These are phyloP conservation scores for Xylaria longipes DNA, from an alignment of 495 filamentous ascomycete species.

Conservation along the genomic window DNA sequence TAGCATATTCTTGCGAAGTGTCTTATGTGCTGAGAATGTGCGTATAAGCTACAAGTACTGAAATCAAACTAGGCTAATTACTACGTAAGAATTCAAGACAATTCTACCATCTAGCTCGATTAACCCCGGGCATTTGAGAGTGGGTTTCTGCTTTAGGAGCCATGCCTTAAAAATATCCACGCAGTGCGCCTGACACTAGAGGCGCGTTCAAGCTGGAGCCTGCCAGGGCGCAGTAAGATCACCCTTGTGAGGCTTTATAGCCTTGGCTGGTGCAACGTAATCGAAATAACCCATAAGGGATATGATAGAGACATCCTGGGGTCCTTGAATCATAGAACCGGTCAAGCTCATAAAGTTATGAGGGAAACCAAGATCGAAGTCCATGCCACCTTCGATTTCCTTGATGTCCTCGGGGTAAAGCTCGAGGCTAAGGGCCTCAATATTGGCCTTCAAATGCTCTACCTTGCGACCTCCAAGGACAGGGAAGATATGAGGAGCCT, in stretches of 20 bases:
- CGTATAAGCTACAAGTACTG: neutral
- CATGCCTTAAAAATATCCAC: neutral
- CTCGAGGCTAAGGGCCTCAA: conserved; percentile 60
- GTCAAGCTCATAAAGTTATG: conserved; percentile 43
- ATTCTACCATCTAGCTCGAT: neutral
- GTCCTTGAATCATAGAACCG: conserved; percentile 11
- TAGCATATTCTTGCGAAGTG: neutral
- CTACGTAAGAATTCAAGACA: neutral
- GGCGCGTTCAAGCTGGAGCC: neutral
- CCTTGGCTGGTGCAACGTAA: conserved; percentile 10
- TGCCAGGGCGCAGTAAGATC: conserved; percentile 17
- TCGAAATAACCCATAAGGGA: conserved; percentile 4
- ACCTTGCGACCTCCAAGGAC: conserved; percentile 63
- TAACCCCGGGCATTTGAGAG: neutral
- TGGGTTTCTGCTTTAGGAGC: neutral
- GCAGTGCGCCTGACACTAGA: neutral
- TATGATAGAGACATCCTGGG: neutral
- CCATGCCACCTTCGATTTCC: conserved; percentile 61
- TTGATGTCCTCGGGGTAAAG: conserved; percentile 61
- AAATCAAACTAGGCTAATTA: neutral
- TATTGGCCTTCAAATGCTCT: conserved; percentile 62
- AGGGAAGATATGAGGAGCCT: conserved; percentile 65
- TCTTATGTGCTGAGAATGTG: neutral
- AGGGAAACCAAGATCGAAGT: conserved; percentile 64
- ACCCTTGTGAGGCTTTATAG: conserved; percentile 7